Conservation (phyloP, 2,329 filamentous ascomycete genomes). For the Colletotrichum sp. region DNA sequence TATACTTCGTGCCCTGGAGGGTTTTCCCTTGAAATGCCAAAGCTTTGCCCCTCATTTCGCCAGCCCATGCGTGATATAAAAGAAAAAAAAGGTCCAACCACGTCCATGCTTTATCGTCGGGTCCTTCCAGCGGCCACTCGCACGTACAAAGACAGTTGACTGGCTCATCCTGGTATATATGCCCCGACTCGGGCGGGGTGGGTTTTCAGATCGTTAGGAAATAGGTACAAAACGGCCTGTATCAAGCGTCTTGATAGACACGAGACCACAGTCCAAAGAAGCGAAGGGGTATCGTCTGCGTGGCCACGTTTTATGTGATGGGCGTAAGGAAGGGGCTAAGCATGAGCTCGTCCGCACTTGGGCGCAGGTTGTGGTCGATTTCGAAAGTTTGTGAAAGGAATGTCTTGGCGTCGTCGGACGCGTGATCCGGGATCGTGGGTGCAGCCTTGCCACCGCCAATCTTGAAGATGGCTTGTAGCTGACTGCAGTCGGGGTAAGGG, state of each 20-base stretch:
- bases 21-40: slow-evolving; percentile 6
- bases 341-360: slow-evolving; percentile 90
- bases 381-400: slow-evolving; percentile 94
- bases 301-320: slow-evolving; percentile 55
- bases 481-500: slow-evolving; percentile 95
- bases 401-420: slow-evolving; percentile 80
- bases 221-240: slow-evolving; percentile 9
- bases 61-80: slow-evolving; percentile 15
- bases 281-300: slow-evolving; percentile 4
- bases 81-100: background rate
- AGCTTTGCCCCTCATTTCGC: slow-evolving; percentile 9
- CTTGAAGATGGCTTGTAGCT: slow-evolving; percentile 98
- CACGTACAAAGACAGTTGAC: slow-evolving; percentile 6
- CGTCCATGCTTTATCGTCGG: slow-evolving; percentile 16
- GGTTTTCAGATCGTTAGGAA: background rate
- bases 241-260: background rate
- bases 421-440: slow-evolving; percentile 86
- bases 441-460: slow-evolving; percentile 83
- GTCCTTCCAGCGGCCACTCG: slow-evolving; percentile 23
- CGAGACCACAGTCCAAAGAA: background rate
- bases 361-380: slow-evolving; percentile 90
- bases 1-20: background rate
- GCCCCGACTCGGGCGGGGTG: background rate
- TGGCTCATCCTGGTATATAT: slow-evolving; percentile 3
- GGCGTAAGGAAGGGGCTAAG: slow-evolving; percentile 81